These are phyloP conservation scores for Citrus trifoliata DNA, from an alignment of 345 rosid species.

Conservation along the genomic window DNA sequence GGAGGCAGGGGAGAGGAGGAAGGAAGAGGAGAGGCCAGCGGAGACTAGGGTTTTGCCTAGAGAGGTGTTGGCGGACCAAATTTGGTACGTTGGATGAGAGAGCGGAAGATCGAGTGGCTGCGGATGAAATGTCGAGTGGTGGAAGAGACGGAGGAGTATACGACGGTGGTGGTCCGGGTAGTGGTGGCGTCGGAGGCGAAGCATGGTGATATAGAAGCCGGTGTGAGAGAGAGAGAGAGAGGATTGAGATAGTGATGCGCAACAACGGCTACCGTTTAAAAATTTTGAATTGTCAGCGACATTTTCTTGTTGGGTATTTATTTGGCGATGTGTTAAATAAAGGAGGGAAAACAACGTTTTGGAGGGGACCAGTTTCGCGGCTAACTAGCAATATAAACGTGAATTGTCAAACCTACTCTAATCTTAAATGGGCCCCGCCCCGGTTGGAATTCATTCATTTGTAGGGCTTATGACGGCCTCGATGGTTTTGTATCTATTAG, in stretches of 20 bases:
- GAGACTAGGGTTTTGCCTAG: constrained; percentile 95
- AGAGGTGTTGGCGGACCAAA: constrained; percentile 90
- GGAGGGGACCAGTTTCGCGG: not conserved
- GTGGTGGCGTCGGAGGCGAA: constrained; percentile 24
- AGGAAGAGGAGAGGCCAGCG: constrained; percentile 84
- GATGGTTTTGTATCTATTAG: too few relatives aligned
- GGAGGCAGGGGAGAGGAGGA: constrained; percentile 50
- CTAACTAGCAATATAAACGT: not conserved
- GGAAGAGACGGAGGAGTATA: constrained; percentile 13
- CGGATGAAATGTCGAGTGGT: constrained; percentile 7
- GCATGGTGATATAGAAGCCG: not conserved
- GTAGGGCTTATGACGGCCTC: too few relatives aligned
- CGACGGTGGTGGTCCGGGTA: constrained; percentile 17
- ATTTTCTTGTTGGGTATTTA: too few relatives aligned
- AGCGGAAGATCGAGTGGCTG: constrained; percentile 42
- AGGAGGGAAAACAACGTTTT: not conserved
- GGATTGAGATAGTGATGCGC: not conserved
- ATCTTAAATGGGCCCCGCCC: not conserved
- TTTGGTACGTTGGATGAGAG: constrained; percentile 59
- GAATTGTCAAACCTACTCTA: not conserved
- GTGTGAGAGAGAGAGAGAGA: too few relatives aligned
- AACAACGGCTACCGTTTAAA: not conserved
- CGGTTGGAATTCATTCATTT: too few relatives aligned
- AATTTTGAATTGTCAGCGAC: not conserved
- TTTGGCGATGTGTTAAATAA: too few relatives aligned